Conservation (phyloP, 192 early-diverging fungal species). For the Spizellomyces punctatus region DNA sequence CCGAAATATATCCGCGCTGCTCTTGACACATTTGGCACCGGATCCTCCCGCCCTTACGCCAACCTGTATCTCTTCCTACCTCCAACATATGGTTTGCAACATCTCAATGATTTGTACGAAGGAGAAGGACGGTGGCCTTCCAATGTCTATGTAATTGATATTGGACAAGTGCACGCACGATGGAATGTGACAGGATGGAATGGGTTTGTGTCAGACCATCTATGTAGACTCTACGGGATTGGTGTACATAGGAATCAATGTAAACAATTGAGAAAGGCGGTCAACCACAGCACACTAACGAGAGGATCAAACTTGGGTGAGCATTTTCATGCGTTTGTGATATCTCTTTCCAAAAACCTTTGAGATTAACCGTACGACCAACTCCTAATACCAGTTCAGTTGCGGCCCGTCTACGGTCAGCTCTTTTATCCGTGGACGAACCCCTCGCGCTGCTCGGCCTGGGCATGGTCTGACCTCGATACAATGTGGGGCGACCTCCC, state of each 20-base stretch:
- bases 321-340: background rate
- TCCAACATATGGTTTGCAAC: background rate
- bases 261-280: background rate
- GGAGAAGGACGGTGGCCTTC: slow-evolving; percentile 1
- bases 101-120: slow-evolving; percentile 2
- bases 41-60: slow-evolving; percentile 2
- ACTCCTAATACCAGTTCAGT: background rate
- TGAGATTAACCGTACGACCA: background rate
- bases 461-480: slow-evolving; percentile 34
- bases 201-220: slow-evolving; percentile 7
- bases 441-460: slow-evolving; percentile 12
- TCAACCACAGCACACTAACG: background rate
- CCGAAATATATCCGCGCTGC: slow-evolving; percentile 11
- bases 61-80: slow-evolving; percentile 25
- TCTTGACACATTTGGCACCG: slow-evolving; percentile 13
- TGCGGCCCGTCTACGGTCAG: slow-evolving; percentile 14
- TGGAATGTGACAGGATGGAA: background rate
- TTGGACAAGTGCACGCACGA: slow-evolving; percentile 8
- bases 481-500: slow-evolving; percentile 12
- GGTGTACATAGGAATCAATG: background rate
- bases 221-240: slow-evolving; percentile 12
- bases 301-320: background rate
- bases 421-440: slow-evolving; percentile 16
- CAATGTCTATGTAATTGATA: slow-evolving; percentile 21
- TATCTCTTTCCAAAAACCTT: background rate